Base-by-base conservation (phyloP, 148 eudicot species). In the Amaranthus hypochondriacus region DNA sequence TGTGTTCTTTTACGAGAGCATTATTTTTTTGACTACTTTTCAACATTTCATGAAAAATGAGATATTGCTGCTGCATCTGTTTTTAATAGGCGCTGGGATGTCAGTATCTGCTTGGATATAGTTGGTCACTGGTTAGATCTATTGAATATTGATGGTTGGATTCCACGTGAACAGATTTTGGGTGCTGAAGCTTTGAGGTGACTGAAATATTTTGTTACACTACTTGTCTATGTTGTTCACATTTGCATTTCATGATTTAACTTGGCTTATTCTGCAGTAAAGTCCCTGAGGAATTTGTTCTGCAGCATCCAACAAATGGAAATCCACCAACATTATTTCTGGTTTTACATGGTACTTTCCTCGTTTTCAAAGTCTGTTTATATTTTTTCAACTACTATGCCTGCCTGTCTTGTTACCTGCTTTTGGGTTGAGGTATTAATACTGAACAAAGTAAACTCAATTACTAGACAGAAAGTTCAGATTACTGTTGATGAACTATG, bases 61-160 rank as follows among this genome's bases (percentile, higher is more conserved):
- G 62, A 50, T 62, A 67, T 56, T 63, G 66, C 65, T 58, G 53
- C 47, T 12, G 66, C 56, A 5, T 75, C 54, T 44, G 48, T 21
- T 59, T 14, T 47, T 61, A 44, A 55, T 72, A 92, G 97, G 92
- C 92, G 87, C 48, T 89, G 99, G 99, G 99, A 95, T 86, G 77
- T 86, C 61, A 78, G 51, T 66, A 90, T 95, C 58, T 84, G 85
- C 83, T 79, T 95, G 92, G 99, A 95, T 75, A 90, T 92, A 55
- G 78, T 95, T 79, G 97, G 96, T 59, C 99, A 95, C 79, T 95
- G 99, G 99, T 78, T 95, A 80, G 99, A 95, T 81, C 83, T 95
- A 72, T 87, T 95, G 88, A 95, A 95, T 81, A 78, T 86, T 82
- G 99, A 95, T 76, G 99, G 99, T 57, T 95, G 99, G 99, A 95